Evolutionary conservation across 2,329 filamentous ascomycete species (phyloP), one percentile per base, ranked within the genome.

Genomic region (Escovopsis weberi): DNA sequence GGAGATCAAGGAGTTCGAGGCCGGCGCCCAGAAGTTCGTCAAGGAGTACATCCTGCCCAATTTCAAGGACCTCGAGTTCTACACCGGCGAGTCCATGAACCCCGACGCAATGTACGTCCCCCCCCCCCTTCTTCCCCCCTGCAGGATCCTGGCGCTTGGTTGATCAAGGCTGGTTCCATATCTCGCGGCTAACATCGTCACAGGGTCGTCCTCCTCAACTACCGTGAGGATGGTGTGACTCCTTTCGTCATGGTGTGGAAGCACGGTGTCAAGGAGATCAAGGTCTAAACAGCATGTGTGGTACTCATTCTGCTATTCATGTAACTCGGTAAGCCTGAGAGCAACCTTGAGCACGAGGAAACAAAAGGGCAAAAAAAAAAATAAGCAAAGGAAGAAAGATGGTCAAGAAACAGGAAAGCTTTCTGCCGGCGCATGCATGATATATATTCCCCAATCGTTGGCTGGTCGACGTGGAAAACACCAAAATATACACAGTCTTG

Each of bases 61-160:
- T 70, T 94, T 94, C 75, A 88, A 94, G 72, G 85, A 96, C 73
- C 94, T 82, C 65, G 89, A 96, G 66, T 89, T 95, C 68, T 84
- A 83, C 68, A 85, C 83, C 56, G 88, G 89, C 69, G 81, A 91
- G 74, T 82, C 78, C 56, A 93, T 94, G 85, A 78, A 93, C 68
- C 80, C 83, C 56, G 85, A 94, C 59, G 88, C 82, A 72, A 94
- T 95, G 91, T 91, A 71, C 59, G 83, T 75, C 23, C 37, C 28
- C 37, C 39, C 44, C 26, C 12, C n/a, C n/a, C n/a, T n/a, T n/a
- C n/a, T n/a, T 12, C 28, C 7, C 37, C 19, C 12, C 12, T 12
- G 34, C 28, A 40, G 19, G 32, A 39, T 5, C 18, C 4, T 19
- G 15, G 15, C 15, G 15, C 15, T 15, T 15, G 15, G 15, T 15